Conservation (phyloP, 73 alveolate genomes). For the Paramecium primaurelia region DNA sequence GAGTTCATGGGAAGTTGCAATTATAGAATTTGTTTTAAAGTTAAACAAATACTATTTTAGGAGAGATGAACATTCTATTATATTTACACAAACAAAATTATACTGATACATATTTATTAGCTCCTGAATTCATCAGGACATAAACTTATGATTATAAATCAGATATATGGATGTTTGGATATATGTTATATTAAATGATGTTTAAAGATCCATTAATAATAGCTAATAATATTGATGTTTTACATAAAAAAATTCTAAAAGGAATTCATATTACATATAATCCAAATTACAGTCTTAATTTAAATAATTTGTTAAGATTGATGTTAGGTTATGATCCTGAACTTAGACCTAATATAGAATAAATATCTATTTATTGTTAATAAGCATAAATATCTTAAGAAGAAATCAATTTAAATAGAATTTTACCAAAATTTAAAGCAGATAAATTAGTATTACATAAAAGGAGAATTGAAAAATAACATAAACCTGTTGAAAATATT, state of each 20-base stretch:
- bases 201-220: background rate
- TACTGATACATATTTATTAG: background rate
- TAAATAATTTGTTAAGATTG: background rate
- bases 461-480: background rate
- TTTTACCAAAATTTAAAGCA: background rate
- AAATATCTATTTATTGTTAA: background rate
- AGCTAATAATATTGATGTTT: background rate
- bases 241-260: background rate
- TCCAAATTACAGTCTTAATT: conserved; percentile 4
- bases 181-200: conserved; percentile 17
- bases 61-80: conserved; percentile 3
- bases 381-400: background rate
- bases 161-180: conserved; percentile 40
- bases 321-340: conserved; percentile 10
- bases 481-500: background rate
- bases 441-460: background rate
- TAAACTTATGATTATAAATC: conserved; percentile 19
- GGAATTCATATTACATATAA: background rate
- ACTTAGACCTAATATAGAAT: background rate
- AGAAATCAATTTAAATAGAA: background rate
- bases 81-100: background rate
- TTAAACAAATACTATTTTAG: background rate
- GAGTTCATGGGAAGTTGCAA: background rate
- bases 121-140: conserved; percentile 6
- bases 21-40: background rate